These are phyloP conservation scores for Ophiostoma australiae DNA, from an alignment of 2,329 filamentous ascomycete species.

Conservation along the genomic window DNA sequence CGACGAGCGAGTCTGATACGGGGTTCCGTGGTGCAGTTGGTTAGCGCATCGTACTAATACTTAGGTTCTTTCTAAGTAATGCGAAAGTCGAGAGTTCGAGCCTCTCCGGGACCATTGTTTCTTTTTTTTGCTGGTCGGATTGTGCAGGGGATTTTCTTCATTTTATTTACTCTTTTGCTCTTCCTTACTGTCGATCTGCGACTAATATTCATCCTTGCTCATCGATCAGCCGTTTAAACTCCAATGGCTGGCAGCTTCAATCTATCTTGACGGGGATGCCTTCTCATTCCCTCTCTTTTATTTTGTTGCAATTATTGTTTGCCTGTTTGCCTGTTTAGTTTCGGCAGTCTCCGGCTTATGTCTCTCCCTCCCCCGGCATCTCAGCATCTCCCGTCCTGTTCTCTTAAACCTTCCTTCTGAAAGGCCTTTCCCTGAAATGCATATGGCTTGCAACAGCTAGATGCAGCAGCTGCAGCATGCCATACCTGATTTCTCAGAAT, in stretches of 20 bases:
- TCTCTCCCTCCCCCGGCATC: not conserved
- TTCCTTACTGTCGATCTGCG: not conserved
- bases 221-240: not conserved
- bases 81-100: conserved; percentile 11
- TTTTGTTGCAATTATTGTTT: not conserved
- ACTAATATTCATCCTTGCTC: too few relatives aligned
- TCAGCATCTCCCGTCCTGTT: not conserved
- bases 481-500: not conserved
- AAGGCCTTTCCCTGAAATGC: not conserved
- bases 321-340: not conserved
- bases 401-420: conserved; percentile 9
- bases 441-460: not conserved
- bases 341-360: not conserved
- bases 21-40: conserved; percentile 10
- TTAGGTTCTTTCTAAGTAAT: not conserved
- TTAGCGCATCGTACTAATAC: conserved; percentile 10
- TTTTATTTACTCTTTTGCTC: not conserved
- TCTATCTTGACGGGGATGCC: not conserved
- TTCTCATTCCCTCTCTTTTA: not conserved
- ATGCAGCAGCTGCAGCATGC: not conserved
- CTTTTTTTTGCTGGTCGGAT: not conserved
- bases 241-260: not conserved
- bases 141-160: not conserved
- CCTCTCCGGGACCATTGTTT: conserved; percentile 3
- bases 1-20: not conserved